Evolutionary conservation across 1,284 basidiomycete species (phyloP), one percentile per base, ranked within the genome.

Genomic region (Pseudozyma tsukubaensis): DNA sequence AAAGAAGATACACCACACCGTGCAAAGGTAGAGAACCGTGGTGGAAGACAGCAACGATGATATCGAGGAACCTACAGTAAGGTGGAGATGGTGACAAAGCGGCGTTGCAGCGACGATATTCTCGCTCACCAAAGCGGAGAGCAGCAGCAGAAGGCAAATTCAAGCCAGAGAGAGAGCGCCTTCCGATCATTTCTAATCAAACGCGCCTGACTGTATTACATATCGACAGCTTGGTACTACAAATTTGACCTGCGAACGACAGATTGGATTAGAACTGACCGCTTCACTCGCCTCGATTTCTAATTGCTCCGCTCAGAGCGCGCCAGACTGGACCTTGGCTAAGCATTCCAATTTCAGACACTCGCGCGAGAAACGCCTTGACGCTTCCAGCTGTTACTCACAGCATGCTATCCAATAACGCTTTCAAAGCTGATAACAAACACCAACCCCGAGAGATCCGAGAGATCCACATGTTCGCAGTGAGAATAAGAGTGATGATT

Each of bases 181-280:
- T 70, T 70, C 61, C 61, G 67, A 63, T 63, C 67, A 70, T 64
- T 70, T 70, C 57, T 64, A 70, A 70, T 64, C 67, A 49, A 52
- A 34, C 12, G 10, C 35, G 44, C 45, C 8, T 21, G 24, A 21
- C 24, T 8, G n/a, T n/a, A n/a, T n/a, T n/a, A n/a, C n/a, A n/a
- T n/a, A n/a, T n/a, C n/a, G n/a, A n/a, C n/a, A n/a, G n/a, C n/a
- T n/a, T n/a, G n/a, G n/a, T n/a, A 44, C 34, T 53, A 49, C 39
- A 49, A 50, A 43, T 21, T 37, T 34, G 24, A 40, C 50, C 49
- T 19, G 1, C 24, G 29, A 4, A 29, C 14, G 1, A 42, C n/a
- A n/a, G n/a, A n/a, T n/a, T n/a, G n/a, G n/a, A n/a, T n/a, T n/a
- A n/a, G n/a, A n/a, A n/a, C n/a, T n/a, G n/a, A n/a, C n/a, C n/a